phyloP scores from a whole-genome alignment of 345 rosid genomes.

The Anastatica hierochuntica region DNA sequence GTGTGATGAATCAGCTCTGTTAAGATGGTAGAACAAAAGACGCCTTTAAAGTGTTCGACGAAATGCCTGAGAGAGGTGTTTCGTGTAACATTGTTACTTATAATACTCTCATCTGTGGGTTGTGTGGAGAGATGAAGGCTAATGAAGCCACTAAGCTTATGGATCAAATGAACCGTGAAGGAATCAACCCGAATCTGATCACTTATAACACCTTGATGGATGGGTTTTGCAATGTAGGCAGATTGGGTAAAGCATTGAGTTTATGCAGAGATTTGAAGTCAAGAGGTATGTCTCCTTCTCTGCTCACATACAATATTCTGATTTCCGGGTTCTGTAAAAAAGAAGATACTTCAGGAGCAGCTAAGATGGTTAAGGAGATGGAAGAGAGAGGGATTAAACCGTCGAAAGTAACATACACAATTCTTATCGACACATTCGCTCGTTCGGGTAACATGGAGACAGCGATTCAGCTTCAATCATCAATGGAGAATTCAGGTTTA shows the following conservation, averaged over 20 bases:
- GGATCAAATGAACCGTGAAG: constrained; percentile 34
- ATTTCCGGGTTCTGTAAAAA: constrained; percentile 44
- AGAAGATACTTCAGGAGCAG: constrained; percentile 32
- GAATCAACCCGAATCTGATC: constrained; percentile 46
- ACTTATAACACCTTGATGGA: constrained; percentile 57
- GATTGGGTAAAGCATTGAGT: constrained; percentile 38
- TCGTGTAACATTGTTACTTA: constrained; percentile 48
- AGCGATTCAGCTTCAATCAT: constrained; percentile 40
- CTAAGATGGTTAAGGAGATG: constrained; percentile 58
- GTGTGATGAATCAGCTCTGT: constrained; percentile 45
- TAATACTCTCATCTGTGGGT: constrained; percentile 50
- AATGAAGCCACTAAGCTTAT: constrained; percentile 43
- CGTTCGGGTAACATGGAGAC: constrained; percentile 43
- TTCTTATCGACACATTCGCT: constrained; percentile 42
- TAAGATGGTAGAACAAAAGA: constrained; percentile 31
- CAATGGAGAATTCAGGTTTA: constrained; percentile 48
- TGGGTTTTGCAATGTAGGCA: constrained; percentile 43
- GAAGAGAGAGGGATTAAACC: constrained; percentile 65
- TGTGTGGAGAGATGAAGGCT: constrained; percentile 37
- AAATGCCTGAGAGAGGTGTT: constrained; percentile 63
- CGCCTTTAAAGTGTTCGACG: constrained; percentile 57
- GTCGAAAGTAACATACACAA: constrained; percentile 61
- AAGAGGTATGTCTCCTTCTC: constrained; percentile 46
- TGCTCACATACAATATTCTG: constrained; percentile 50
- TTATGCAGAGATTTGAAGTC: constrained; percentile 45